These are phyloP conservation scores for Pseudotsuga menziesii DNA, from an alignment of 75 land plant species.

Conservation along the genomic window DNA sequence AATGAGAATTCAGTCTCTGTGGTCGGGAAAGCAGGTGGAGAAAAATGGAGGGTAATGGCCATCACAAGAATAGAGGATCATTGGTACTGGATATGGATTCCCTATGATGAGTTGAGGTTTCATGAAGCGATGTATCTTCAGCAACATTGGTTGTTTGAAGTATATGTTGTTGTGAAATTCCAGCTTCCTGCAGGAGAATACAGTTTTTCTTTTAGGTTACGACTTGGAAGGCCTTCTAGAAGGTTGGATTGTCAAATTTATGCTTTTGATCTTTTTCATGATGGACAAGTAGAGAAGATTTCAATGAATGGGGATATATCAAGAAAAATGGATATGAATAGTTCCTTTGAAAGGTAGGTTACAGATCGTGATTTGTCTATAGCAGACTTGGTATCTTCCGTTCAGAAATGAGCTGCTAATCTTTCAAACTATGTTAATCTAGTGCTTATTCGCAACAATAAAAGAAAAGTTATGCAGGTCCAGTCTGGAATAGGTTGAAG, in stretches of 20 bases:
- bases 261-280: constrained; percentile 53
- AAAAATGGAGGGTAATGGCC: too few relatives aligned
- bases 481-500: too few relatives aligned
- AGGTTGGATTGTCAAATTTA: constrained; percentile 48
- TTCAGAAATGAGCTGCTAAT: constrained; percentile 64
- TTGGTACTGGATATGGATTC: too few relatives aligned
- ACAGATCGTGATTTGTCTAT: constrained; percentile 41
- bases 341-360: constrained; percentile 13
- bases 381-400: constrained; percentile 44
- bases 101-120: constrained; percentile 31
- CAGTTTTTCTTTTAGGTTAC: constrained; percentile 60
- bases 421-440: constrained; percentile 70
- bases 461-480: constrained; percentile 76
- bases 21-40: too few relatives aligned
- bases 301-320: not conserved
- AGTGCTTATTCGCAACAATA: constrained; percentile 48
- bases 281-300: constrained; percentile 37
- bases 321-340: constrained; percentile 12
- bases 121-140: constrained; percentile 61
- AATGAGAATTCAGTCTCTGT: too few relatives aligned
- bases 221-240: constrained; percentile 44
- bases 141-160: constrained; percentile 88
- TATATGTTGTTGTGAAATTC: constrained; percentile 49
- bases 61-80: too few relatives aligned
- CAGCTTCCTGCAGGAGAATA: constrained; percentile 59